phyloP scores from a whole-genome alignment of 176 grass and related monocot species.

The Aechmea fasciata region DNA sequence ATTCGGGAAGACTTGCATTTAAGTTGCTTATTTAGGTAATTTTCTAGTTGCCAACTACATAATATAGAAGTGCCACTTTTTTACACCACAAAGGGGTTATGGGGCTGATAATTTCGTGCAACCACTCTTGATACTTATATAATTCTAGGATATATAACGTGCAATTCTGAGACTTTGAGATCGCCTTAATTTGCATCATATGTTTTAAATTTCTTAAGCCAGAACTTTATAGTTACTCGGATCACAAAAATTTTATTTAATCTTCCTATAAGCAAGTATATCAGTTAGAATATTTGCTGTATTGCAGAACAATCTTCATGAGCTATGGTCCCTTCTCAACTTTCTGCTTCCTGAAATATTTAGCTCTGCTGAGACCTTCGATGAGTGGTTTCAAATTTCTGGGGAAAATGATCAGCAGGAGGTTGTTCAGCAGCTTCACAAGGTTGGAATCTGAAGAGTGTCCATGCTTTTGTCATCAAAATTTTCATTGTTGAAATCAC shows the following conservation, averaged over 20 bases:
- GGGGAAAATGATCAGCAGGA: slow-evolving; percentile 97
- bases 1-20: no score
- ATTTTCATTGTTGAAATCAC: not conserved
- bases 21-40: no score
- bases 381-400: slow-evolving; percentile 99
- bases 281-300: slow-evolving; percentile 14
- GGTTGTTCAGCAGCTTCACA: slow-evolving; percentile 99
- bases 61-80: no score
- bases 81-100: no score
- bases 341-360: slow-evolving; percentile 98
- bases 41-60: no score
- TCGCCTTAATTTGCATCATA: no score
- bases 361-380: slow-evolving; percentile 96
- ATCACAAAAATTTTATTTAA: slow-evolving; percentile 5
- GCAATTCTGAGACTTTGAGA: no score
- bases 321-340: slow-evolving; percentile 97
- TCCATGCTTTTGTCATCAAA: not conserved
- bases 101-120: no score
- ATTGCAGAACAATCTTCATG: slow-evolving; percentile 92
- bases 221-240: not conserved
- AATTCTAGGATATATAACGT: no score
- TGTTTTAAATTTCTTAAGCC: not conserved
- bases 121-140: no score
- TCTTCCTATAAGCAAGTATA: not conserved
- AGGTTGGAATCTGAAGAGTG: slow-evolving; percentile 32